Percentiles rank a stretch among this genome's conserved stretches.
Evolutionary conservation across 129 eudicot species (phyloP).

Genomic region (Flaveria bidentis): DNA sequence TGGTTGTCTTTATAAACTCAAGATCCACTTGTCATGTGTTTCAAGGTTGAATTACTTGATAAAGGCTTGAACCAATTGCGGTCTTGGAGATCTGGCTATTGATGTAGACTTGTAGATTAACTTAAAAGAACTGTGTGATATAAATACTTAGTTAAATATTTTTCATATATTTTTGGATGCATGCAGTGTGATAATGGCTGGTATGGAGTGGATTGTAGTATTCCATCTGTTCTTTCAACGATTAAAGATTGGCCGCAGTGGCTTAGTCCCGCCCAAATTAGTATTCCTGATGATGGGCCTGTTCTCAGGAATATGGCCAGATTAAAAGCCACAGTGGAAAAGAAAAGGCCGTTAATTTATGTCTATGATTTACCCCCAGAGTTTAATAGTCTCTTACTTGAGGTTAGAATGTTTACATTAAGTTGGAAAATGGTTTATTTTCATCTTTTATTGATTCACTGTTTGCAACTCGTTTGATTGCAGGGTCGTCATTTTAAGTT

Average conservation of each 20-base stretch:
- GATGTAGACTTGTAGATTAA: background rate
- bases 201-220: conserved; percentile 94
- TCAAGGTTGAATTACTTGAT: background rate
- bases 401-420: conserved; percentile 55
- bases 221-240: conserved; percentile 73
- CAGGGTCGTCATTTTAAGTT: conserved; percentile 96
- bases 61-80: background rate
- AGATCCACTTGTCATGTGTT: background rate
- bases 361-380: conserved; percentile 91
- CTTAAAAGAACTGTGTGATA: background rate
- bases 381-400: conserved; percentile 81
- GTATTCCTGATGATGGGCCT: conserved; percentile 50
- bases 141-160: conserved; percentile 3
- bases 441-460: background rate
- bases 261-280: conserved; percentile 83
- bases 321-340: conserved; percentile 70
- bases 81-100: background rate
- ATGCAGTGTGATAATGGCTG: conserved; percentile 83
- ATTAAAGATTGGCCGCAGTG: conserved; percentile 78
- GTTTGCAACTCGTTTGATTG: conserved; percentile 24
- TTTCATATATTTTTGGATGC: background rate
- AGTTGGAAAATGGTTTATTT: conserved; percentile 8
- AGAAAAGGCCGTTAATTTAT: conserved; percentile 88
- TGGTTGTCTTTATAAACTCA: background rate
- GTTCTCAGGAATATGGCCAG: conserved; percentile 32